Conservation (phyloP, 306 rosid genomes). For the Chamaecrista fasciculata region DNA sequence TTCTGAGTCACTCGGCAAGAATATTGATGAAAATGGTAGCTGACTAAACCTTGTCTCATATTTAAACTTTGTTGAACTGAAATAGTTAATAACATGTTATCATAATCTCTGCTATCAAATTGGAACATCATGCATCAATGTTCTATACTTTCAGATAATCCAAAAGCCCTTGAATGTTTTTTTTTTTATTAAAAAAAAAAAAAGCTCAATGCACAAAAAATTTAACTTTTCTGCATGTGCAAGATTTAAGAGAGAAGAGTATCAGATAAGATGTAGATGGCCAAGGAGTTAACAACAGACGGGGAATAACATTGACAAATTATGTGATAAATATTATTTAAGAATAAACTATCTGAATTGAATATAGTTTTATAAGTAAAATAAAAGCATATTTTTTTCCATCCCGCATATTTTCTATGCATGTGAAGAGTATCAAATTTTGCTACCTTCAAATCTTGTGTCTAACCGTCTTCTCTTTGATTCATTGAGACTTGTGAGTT, state of each 20-base stretch:
- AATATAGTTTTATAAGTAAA: no score
- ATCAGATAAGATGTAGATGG: not conserved
- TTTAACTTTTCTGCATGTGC: not conserved
- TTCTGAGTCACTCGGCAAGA: no score
- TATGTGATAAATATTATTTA: not conserved
- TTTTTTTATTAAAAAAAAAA: no score
- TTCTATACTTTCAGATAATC: not conserved
- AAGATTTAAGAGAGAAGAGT: not conserved
- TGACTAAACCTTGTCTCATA: no score
- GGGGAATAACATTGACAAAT: not conserved
- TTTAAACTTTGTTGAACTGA: no score
- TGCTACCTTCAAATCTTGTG: conserved; percentile 68
- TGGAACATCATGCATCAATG: not conserved
- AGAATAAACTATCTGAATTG: not conserved
- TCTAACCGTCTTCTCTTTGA: conserved; percentile 74
- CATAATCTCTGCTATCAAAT: no score
- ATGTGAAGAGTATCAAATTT: no score
- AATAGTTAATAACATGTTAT: no score
- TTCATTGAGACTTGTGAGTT: conserved; percentile 52
- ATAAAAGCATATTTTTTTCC: conserved; percentile 6
- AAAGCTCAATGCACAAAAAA: not conserved
- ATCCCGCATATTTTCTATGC: not conserved
- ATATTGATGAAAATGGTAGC: not conserved
- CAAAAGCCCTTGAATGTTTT: conserved; percentile 8
- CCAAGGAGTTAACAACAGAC: not conserved